Evolutionary conservation across 176 grass and related monocot species (phyloP), one percentile per base, ranked within the genome.

Genomic region (Zea mays): DNA sequence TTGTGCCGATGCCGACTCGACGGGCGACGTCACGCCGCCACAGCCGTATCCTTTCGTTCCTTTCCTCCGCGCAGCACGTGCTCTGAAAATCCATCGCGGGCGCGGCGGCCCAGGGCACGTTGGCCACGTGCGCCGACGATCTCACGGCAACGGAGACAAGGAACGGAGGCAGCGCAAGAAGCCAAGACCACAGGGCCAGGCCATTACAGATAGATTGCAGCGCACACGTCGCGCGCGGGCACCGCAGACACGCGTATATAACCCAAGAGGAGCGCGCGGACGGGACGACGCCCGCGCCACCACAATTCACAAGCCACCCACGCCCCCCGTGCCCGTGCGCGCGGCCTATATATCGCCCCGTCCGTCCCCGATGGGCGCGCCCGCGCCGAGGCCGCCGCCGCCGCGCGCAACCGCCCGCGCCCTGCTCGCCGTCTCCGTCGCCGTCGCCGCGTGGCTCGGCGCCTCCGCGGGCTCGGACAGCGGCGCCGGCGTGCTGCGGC

Each of bases 161-260:
- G 52, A 55, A 4, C 54, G 55, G 55, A 66, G 11, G 7, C 12
- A 58, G 39, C 74, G 33, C 5, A 56, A 7, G 6, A 7, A 54
- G 38, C 38, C 38, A 3, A 15, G 8, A 8, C 2, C 51, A 86
- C 67, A 79, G 74, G 48, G 33, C 86, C 74, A 79, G 27, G 27
- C 27, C 27, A 0, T 27, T 55, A 43, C 52, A 56, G 51, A 55
- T n/a, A 56, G 51, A 55, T n/a, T 7, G 15, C 56, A 51, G 13
- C 21, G 13, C 43, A 17, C 21, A 17, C 71, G 78, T 47, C 55
- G 75, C 59, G 40, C 38, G 36, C 67, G 67, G 7, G 5, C 27
- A 2, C 70, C 51, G 54, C 10, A 0, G 60, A 55, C 54, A 50
- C 51, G 61, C 16, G 74, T 80, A 88, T 88, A 84, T 70, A 76